Evolutionary conservation across 2,329 filamentous ascomycete genomes (phyloP), one percentile per base, ranked within the genome.

Genomic region (Akanthomyces uredinophilus): DNA sequence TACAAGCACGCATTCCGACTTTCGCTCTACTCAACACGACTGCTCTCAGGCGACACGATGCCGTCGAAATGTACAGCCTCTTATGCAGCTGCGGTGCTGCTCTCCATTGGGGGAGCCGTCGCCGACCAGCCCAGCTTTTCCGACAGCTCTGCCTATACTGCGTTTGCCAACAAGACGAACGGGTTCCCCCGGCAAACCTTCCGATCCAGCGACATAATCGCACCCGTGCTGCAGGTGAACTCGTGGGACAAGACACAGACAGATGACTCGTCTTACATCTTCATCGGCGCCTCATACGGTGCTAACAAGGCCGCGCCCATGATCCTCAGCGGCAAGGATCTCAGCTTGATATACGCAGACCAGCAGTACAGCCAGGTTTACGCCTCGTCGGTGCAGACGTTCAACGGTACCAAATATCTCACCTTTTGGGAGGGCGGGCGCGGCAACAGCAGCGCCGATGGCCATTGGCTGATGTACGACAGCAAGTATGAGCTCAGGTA

Each of bases 321-420:
- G 67, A 75, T 77, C 35, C 66, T 75, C 54, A 69, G 71, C 56
- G 68, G 69, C 24, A 65, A 66, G 27, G 74, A 77, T 53, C 69
- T 77, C 24, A 75, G 72, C 47, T 70, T 77, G 3, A 70, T 77
- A 2, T 77, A 76, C 62, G 73, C 73, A 60, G 71, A 76, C 46
- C 72, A 72, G 61, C 65, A 57, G n/a, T 74, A 70, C 56, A 65
- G 65, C 53, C 68, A 70, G 52, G 52, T 66, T 3, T 70, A 71
- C 61, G 51, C 63, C 18, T 68, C 69, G 1, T 65, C 71, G 41
- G 68, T 72, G 16, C 72, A 75, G 60, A 64, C 63, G 6, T 68
- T 74, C 61, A 68, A 73, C 41, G 71, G 72, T 14, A 68, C 60
- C 7, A 64, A 67, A 1, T 73, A 75, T 59, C 61, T 76, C n/a